Base-by-base conservation (phyloP, 1,284 basidiomycete genomes). In the Irpex sp. region DNA sequence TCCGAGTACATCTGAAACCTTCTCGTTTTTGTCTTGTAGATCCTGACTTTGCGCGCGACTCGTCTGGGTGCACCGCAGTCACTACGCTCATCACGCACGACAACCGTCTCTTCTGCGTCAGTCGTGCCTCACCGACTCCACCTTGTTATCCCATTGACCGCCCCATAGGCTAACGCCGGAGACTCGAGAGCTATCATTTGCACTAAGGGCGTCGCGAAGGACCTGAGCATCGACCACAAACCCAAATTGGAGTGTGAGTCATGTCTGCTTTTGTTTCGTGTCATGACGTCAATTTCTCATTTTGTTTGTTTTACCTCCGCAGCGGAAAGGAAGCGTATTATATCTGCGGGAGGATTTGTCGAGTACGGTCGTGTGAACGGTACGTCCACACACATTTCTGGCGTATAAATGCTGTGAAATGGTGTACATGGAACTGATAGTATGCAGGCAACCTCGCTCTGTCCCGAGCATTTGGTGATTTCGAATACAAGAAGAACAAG, bases 281-380 rank as follows among this genome's bases (percentile, higher is more conserved):
- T 47, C 50, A 36, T 51, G 59, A 51, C 55, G 7, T 61, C 51
- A 59, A 61, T 60, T 26, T 36, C 35, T 50, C 47, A 59, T 31
- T n/a, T 51, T 57, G 21, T 1, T 31, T 31, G 31, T 31, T 31
- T 31, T 5, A 31, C 31, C 31, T 36, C 67, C 59, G 36, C 70
- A 93, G 94, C 81, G 67, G 97, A 99, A 78, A 93, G 86, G 70
- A 82, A 84, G 31, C 92, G 97, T 59, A 98, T 99, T 73, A 82
- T 87, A 21, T 87, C 85, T 50, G 97, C 96, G n/a, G 97, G 97
- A 59, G 97, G 97, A 55, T 99, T 94, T 72, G 92, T 99, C 66
- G 96, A 99, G 75, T 98, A 90, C 75, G 96, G 95, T 51, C 92
- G 97, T 62, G 97, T 99, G 47, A 99, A 99, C 74, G 97, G 95